Evolutionary conservation across 805 yeast genomes (phyloP).

Genomic region (Candida maris): DNA sequence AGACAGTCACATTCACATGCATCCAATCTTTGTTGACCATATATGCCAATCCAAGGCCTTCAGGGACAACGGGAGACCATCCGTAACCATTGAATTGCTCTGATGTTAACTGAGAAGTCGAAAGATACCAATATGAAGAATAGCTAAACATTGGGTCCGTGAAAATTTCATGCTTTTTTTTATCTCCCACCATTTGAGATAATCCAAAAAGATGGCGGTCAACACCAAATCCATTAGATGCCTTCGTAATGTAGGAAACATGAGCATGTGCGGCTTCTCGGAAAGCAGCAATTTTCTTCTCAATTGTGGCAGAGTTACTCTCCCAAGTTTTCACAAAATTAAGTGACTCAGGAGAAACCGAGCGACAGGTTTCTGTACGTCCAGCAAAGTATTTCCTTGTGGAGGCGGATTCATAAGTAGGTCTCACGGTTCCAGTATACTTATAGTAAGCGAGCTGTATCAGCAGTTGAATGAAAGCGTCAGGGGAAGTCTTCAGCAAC

Average conservation of each 20-base stretch:
- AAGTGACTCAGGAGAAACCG: conserved; percentile 70
- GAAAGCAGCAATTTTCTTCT: conserved; percentile 62
- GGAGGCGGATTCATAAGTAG: conserved; percentile 95
- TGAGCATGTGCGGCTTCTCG: conserved; percentile 73
- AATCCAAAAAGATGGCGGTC: conserved; percentile 94
- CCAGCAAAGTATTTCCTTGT: conserved; percentile 87
- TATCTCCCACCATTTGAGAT: conserved; percentile 54
- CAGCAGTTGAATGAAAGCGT: conserved; percentile 86
- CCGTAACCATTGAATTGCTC: conserved; percentile 89
- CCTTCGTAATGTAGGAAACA: conserved; percentile 65
- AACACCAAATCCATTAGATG: conserved; percentile 82
- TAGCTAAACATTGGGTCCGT: conserved; percentile 72
- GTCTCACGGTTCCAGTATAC: conserved; percentile 72
- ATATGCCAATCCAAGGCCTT: conserved; percentile 92
- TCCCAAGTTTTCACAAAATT: conserved; percentile 75
- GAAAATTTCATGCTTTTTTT: conserved; percentile 68
- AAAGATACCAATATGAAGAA: conserved; percentile 80
- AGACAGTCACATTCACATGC: conserved; percentile 79
- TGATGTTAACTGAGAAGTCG: conserved; percentile 86
- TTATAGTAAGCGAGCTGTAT: conserved; percentile 89
- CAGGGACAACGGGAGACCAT: conserved; percentile 91
- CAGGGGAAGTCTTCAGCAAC: conserved; percentile 83
- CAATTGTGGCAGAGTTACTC: conserved; percentile 44
- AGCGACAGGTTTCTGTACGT: conserved; percentile 90
- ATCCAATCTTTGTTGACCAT: conserved; percentile 83